These are phyloP conservation scores for Apiospora malaysiana DNA, from an alignment of 2,329 filamentous ascomycete species.

Conservation along the genomic window DNA sequence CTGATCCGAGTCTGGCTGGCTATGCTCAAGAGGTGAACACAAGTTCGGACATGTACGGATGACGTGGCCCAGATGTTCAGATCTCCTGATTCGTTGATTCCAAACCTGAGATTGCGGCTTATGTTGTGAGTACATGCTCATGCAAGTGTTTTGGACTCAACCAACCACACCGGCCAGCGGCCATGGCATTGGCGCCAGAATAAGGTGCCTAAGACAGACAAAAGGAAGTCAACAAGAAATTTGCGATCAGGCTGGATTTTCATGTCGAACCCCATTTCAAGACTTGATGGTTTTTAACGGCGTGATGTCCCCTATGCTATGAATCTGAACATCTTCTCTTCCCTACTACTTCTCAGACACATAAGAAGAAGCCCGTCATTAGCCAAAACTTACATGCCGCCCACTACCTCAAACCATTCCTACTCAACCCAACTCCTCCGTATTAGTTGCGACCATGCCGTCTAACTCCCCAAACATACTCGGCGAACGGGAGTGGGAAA, in stretches of 20 bases:
- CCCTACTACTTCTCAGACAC: too few species aligned
- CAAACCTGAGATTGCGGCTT: background rate
- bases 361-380: too few species aligned
- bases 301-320: too few species aligned
- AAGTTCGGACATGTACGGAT: too few species aligned
- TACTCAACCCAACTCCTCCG: background rate
- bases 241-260: too few species aligned
- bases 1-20: background rate
- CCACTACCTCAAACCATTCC: background rate
- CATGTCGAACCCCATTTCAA: too few species aligned
- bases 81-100: background rate
- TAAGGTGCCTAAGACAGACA: too few species aligned
- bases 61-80: background rate
- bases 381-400: background rate
- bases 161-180: background rate
- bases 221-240: too few species aligned
- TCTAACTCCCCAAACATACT: background rate
- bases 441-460: background rate
- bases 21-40: background rate
- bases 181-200: too few species aligned
- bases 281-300: too few species aligned
- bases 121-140: background rate
- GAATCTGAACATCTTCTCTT: too few species aligned
- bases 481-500: background rate
- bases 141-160: background rate